phyloP scores from a whole-genome alignment of 306 rosid species.

The Corylus heterophylla region DNA sequence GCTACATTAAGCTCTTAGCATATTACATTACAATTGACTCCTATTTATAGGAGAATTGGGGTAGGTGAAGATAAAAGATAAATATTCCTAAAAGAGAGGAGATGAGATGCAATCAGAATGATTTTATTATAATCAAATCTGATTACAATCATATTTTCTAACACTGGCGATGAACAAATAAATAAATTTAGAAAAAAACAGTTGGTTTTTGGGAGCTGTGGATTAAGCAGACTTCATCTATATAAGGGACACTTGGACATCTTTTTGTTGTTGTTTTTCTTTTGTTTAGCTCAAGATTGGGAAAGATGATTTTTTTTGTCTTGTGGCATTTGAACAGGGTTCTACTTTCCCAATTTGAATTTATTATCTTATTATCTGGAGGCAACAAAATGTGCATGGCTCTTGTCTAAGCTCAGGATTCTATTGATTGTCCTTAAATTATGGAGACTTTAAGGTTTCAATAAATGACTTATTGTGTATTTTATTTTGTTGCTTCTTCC shows the following conservation, averaged over 20 bases:
- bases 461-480: no score
- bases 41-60: no score
- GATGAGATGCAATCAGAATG: no score
- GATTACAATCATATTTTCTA: no score
- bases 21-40: no score
- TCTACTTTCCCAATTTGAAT: background rate
- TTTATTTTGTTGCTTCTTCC: background rate
- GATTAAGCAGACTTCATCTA: background rate
- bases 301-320: background rate
- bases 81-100: no score
- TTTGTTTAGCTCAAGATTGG: background rate
- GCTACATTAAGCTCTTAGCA: no score
- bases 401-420: background rate
- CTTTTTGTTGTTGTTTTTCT: background rate
- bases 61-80: no score
- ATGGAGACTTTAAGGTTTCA: background rate
- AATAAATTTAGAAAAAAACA: no score
- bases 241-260: background rate
- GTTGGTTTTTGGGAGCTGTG: no score
- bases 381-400: background rate
- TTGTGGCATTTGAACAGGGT: conserved; percentile 8
- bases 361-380: background rate
- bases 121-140: no score
- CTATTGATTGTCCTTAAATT: background rate
- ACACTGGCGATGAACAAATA: no score